Percentiles rank a stretch among this genome's conserved stretches.
phyloP scores from a whole-genome alignment of 768 basidiomycete genomes.

The Lactarius hengduanensis region DNA sequence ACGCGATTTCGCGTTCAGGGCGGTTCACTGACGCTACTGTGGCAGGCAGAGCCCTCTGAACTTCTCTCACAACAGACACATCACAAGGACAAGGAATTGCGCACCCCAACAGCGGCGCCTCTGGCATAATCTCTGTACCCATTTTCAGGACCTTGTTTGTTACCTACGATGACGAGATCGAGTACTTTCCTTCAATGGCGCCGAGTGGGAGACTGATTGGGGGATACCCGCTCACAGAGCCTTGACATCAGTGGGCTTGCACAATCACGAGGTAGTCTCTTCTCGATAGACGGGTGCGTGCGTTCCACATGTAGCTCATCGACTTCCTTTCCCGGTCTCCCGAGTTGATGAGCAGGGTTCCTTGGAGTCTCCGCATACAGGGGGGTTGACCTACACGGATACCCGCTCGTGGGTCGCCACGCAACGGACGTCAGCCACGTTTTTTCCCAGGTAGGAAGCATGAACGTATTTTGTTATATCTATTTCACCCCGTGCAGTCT shows the following conservation, averaged over 20 bases:
- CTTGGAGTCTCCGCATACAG: slow-evolving; percentile 5
- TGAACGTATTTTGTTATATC: background rate
- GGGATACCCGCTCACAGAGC: slow-evolving; percentile 37
- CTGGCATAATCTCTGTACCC: slow-evolving; percentile 64
- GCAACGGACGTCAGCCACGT: slow-evolving; percentile 36
- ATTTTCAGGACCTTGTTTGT: slow-evolving; percentile 48
- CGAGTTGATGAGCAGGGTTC: background rate
- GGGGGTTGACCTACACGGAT: slow-evolving; percentile 41
- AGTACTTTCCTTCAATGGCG: slow-evolving; percentile 57
- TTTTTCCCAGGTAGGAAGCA: slow-evolving; percentile 49
- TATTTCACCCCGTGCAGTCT: slow-evolving; percentile 17
- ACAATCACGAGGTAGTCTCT: slow-evolving; percentile 37
- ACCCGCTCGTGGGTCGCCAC: slow-evolving; percentile 47
- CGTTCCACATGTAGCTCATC: background rate
- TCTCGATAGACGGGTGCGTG: slow-evolving; percentile 39
- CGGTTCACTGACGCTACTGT: slow-evolving; percentile 18
- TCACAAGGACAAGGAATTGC: slow-evolving; percentile 3
- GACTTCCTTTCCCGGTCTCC: slow-evolving; percentile 33
- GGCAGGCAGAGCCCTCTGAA: slow-evolving; percentile 14
- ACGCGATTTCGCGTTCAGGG: background rate
- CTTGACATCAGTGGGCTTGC: slow-evolving; percentile 41
- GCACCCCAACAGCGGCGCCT: slow-evolving; percentile 13
- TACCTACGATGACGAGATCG: slow-evolving; percentile 48
- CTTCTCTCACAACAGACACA: slow-evolving; percentile 15
- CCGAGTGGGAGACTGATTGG: slow-evolving; percentile 61